Evolutionary conservation across 192 early-diverging fungal genomes (phyloP).

Genomic region (Coemansia furcata): DNA sequence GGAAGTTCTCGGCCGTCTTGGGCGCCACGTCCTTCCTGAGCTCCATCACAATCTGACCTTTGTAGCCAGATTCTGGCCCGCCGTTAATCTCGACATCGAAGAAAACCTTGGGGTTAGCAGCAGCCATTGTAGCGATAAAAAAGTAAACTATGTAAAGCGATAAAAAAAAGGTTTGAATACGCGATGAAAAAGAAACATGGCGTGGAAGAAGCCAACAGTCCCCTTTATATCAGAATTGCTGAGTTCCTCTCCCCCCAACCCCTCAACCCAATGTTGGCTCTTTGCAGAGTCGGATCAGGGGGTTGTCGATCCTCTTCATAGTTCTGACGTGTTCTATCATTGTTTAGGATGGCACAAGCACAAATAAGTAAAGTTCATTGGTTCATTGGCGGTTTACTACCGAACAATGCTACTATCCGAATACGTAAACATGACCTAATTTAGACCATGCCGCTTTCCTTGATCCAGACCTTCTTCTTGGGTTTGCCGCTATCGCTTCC

Average conservation of each 20-base stretch:
- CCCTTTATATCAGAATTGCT: not conserved
- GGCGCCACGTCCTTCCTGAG: constrained; percentile 87
- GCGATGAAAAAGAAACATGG: not conserved
- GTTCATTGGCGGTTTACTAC: not conserved
- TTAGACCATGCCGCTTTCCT: constrained; percentile 64
- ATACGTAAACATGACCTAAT: not conserved
- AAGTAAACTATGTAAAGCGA: not conserved
- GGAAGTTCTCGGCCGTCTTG: constrained; percentile 96
- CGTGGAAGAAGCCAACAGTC: not conserved
- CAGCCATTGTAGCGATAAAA: constrained; percentile 8
- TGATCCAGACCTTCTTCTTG: constrained; percentile 62
- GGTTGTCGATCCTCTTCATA: not conserved
- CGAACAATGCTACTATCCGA: not conserved
- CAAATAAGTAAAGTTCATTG: not conserved
- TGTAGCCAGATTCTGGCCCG: constrained; percentile 1
- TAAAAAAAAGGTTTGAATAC: not conserved
- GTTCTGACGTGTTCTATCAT: not conserved
- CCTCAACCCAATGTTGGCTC: not conserved
- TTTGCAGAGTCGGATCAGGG: not conserved
- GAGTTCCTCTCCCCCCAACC: not conserved
- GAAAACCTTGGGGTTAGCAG: constrained; percentile 38
- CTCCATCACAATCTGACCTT: constrained; percentile 40
- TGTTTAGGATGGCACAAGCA: not conserved
- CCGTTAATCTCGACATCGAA: constrained; percentile 55
- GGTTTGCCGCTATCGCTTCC: constrained; percentile 54